These are phyloP conservation scores for Solanum arcanum DNA, from an alignment of 257 asterid species.

Conservation along the genomic window DNA sequence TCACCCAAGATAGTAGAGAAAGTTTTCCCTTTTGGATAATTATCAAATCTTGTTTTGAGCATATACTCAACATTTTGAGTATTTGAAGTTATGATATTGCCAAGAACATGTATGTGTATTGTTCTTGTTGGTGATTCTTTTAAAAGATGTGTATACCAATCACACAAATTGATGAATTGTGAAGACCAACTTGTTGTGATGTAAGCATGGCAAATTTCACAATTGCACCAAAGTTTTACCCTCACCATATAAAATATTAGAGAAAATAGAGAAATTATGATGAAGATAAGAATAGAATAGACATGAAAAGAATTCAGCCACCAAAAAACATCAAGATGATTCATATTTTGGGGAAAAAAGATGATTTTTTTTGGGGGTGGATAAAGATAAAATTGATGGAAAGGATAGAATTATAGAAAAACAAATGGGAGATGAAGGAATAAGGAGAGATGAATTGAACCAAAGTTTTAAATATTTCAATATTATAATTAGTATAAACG, in stretches of 20 bases:
- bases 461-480: not conserved
- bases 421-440: not conserved
- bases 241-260: not conserved
- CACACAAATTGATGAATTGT: constrained; percentile 45
- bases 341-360: not conserved
- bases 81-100: constrained; percentile 34
- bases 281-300: not conserved
- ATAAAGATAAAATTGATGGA: not conserved
- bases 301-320: not conserved
- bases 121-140: constrained; percentile 37
- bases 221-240: constrained; percentile 35
- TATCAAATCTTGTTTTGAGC: constrained; percentile 26
- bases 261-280: not conserved
- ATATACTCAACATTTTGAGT: constrained; percentile 33
- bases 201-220: constrained; percentile 48
- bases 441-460: not conserved
- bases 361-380: not conserved
- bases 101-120: constrained; percentile 60
- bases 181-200: constrained; percentile 30
- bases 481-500: not conserved
- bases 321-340: not conserved
- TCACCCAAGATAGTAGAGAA: constrained; percentile 36
- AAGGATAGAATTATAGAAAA: not conserved
- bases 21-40: constrained; percentile 32
- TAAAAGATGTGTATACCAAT: constrained; percentile 67